A percentile compares a stretch with the other conserved stretches of the same genome.
Evolutionary conservation across 352 stramenopile species (phyloP).

Genomic region (Pythium phragmitis): DNA sequence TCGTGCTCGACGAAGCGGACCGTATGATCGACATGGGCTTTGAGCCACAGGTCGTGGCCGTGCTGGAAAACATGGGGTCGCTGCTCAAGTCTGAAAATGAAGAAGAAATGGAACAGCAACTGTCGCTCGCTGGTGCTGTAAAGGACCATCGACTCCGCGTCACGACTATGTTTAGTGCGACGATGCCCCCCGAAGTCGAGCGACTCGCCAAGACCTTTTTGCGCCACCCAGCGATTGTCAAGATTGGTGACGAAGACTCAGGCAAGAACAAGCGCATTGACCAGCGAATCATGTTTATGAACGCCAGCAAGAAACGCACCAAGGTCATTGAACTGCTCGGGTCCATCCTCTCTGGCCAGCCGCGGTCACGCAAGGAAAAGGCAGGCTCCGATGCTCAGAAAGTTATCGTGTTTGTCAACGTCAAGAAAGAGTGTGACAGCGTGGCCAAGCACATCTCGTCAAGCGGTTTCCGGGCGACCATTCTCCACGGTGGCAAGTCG

Average conservation of each 20-base stretch:
- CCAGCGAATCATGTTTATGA: conserved; percentile 95
- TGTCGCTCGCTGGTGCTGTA: conserved; percentile 49
- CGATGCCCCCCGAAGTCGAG: conserved; percentile 98
- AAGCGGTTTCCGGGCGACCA: conserved; percentile 88
- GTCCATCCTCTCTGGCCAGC: conserved; percentile 78
- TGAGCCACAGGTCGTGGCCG: conserved; percentile 93
- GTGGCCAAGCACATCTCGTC: conserved; percentile 92
- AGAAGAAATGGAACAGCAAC: conserved; percentile 94
- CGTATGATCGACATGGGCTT: conserved; percentile 98
- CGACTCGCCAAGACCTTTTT: conserved; percentile 97
- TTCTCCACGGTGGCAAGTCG: conserved; percentile 97
- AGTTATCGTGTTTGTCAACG: conserved; percentile 99
- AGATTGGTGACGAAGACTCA: conserved; percentile 97
- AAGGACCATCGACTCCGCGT: conserved; percentile 80
- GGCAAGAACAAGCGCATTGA: conserved; percentile 99
- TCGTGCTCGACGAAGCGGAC: conserved; percentile 99
- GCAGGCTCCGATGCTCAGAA: conserved; percentile 85
- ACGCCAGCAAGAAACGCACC: conserved; percentile 88
- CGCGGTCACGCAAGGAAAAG: conserved; percentile 63
- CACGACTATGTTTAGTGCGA: conserved; percentile 98
- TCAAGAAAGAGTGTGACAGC: conserved; percentile 97
- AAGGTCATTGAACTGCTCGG: conserved; percentile 85
- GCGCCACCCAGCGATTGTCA: conserved; percentile 95
- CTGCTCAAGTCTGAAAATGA: conserved; percentile 97
- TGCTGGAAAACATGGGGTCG: conserved; percentile 97